phyloP scores from a whole-genome alignment of 176 grass and related monocot species.

The Stipa capillata region DNA sequence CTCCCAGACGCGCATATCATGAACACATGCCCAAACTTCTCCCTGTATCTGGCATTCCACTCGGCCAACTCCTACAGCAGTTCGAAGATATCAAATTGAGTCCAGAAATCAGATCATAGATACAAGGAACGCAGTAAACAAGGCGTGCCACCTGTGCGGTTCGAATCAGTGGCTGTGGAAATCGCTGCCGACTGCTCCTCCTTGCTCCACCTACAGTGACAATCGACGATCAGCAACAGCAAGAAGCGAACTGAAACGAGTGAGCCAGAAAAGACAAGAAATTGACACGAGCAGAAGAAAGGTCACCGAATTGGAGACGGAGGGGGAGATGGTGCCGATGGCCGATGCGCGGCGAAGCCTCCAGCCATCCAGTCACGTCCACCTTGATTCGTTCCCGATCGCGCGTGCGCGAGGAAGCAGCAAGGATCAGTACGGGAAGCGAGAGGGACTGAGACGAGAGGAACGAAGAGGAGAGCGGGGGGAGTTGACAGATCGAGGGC shows the following conservation, averaged over 20 bases:
- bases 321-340: slow-evolving; percentile 60
- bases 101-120: neutral
- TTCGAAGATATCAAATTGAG: neutral
- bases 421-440: neutral
- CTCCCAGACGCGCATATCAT: slow-evolving; percentile 81
- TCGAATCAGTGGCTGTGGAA: slow-evolving; percentile 46
- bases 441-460: neutral
- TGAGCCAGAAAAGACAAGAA: neutral
- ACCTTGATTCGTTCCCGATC: slow-evolving; percentile 42
- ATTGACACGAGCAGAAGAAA: neutral
- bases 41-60: slow-evolving; percentile 69
- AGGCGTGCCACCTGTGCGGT: slow-evolving; percentile 34
- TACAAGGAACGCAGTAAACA: neutral
- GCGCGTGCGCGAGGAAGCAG: neutral
- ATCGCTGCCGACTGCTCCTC: slow-evolving; percentile 77
- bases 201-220: slow-evolving; percentile 57
- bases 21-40: slow-evolving; percentile 79
- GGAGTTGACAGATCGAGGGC: neutral
- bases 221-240: neutral
- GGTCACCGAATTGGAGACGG: slow-evolving; percentile 44
- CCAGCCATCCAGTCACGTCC: slow-evolving; percentile 88
- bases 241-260: neutral
- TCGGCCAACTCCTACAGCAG: slow-evolving; percentile 57
- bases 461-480: neutral
- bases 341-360: slow-evolving; percentile 80